Evolutionary conservation across 2,329 filamentous ascomycete genomes (phyloP).

Genomic region (Arthrocladium fulminans): DNA sequence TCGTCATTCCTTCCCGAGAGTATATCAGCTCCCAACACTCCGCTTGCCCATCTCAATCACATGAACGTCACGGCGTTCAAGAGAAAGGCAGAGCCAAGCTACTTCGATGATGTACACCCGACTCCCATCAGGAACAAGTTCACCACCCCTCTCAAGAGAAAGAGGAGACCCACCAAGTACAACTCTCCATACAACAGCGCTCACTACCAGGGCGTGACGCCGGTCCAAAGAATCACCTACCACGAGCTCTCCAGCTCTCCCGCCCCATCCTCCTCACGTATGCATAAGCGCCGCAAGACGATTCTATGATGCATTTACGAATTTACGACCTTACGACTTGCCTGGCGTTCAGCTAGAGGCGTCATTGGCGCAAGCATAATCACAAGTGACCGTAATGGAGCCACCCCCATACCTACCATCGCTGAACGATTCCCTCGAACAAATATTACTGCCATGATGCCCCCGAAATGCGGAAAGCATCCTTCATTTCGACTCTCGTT

Average conservation of each 20-base stretch:
- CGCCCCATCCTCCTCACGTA: conserved; percentile 13
- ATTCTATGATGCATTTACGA: conserved; percentile 4
- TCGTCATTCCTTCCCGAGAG: conserved; percentile 12
- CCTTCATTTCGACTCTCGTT: not conserved
- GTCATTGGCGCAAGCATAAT: not conserved
- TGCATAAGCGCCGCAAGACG: conserved; percentile 8
- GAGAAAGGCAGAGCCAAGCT: conserved; percentile 42
- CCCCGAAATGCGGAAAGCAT: not conserved
- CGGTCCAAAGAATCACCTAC: conserved; percentile 22
- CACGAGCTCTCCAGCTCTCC: conserved; percentile 17
- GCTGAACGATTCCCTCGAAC: not conserved
- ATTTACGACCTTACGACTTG: not conserved
- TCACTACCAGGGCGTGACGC: conserved; percentile 23
- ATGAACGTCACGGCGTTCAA: conserved; percentile 72
- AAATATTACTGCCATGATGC: not conserved
- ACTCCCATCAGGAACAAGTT: conserved; percentile 26
- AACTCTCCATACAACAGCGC: conserved; percentile 22
- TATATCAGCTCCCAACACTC: conserved; percentile 5
- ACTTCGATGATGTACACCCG: conserved; percentile 27
- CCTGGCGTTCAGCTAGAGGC: not conserved
- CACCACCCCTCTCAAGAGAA: conserved; percentile 14
- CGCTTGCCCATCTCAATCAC: conserved; percentile 52
- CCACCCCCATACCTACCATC: not conserved
- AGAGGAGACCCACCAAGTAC: conserved; percentile 11
- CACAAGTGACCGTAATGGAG: not conserved